Percentiles rank a stretch among this genome's conserved stretches.
phyloP scores from a whole-genome alignment of 129 eudicot species.

The Ambrosia artemisiifolia region DNA sequence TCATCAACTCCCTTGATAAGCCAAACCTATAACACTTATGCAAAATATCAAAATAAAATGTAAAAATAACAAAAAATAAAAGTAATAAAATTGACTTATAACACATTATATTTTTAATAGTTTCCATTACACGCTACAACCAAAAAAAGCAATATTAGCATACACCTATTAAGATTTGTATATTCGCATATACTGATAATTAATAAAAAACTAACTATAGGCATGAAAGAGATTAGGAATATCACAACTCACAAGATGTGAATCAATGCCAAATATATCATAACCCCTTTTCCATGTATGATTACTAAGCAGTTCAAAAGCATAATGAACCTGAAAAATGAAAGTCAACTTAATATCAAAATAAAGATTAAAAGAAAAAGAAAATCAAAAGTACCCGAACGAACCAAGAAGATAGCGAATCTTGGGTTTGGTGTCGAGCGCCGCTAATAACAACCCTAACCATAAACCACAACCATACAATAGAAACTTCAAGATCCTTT shows the following conservation, averaged over 20 bases:
- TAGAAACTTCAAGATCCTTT: too few relatives aligned
- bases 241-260: slow-evolving; percentile 51
- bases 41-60: too few relatives aligned
- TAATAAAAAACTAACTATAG: background rate
- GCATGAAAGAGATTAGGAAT: slow-evolving; percentile 9
- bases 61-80: too few relatives aligned
- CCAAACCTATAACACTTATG: too few relatives aligned
- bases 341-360: background rate
- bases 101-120: too few relatives aligned
- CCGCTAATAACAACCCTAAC: too few relatives aligned
- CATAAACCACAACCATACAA: too few relatives aligned
- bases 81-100: too few relatives aligned
- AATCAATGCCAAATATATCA: slow-evolving; percentile 74
- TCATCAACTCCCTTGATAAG: too few relatives aligned
- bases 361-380: too few relatives aligned
- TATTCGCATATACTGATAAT: background rate
- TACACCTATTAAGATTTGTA: slow-evolving; percentile 1
- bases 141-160: slow-evolving; percentile 9
- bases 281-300: slow-evolving; percentile 83
- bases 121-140: slow-evolving; percentile 59
- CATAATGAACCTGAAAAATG: slow-evolving; percentile 66
- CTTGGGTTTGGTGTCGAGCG: too few relatives aligned
- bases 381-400: background rate
- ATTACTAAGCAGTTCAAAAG: slow-evolving; percentile 80
- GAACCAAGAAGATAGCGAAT: too few relatives aligned